Evolutionary conservation across 768 basidiomycete species (phyloP).

Genomic region (Suillus alpinus): DNA sequence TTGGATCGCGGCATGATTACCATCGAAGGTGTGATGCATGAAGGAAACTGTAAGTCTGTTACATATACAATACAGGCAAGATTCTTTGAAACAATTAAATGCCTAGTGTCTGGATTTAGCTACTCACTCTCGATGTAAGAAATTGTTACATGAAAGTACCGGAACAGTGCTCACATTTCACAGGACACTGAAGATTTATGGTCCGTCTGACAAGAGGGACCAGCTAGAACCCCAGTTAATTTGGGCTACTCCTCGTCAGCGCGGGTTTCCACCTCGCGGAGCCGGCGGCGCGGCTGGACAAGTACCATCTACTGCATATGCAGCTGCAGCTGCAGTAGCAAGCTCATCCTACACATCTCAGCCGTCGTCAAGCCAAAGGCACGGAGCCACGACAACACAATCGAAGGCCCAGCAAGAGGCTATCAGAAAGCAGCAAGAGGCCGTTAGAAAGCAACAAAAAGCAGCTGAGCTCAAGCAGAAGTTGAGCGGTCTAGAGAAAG

Average conservation of each 20-base stretch:
- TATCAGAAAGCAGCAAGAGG: constrained; percentile 33
- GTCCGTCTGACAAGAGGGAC: constrained; percentile 54
- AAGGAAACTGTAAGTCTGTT: constrained; percentile 59
- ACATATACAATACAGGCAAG: not conserved
- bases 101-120: constrained; percentile 39
- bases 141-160: not conserved
- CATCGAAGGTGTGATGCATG: constrained; percentile 65
- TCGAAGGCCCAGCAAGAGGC: constrained; percentile 36
- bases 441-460: constrained; percentile 41
- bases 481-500: constrained; percentile 66
- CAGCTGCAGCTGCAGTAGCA: constrained; percentile 14
- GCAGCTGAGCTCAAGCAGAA: constrained; percentile 65
- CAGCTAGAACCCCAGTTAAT: constrained; percentile 62
- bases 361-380: constrained; percentile 18
- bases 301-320: constrained; percentile 13
- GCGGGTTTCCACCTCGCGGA: constrained; percentile 44
- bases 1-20: constrained; percentile 63
- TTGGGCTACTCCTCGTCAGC: constrained; percentile 73
- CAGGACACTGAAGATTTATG: constrained; percentile 74
- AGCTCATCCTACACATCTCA: constrained; percentile 8
- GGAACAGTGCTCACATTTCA: not conserved
- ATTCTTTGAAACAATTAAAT: constrained; percentile 4
- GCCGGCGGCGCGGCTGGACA: constrained; percentile 14
- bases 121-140: constrained; percentile 66
- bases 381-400: constrained; percentile 11